Conservation (phyloP, 1,139 yeast genomes). For the Taphrina confusa region DNA sequence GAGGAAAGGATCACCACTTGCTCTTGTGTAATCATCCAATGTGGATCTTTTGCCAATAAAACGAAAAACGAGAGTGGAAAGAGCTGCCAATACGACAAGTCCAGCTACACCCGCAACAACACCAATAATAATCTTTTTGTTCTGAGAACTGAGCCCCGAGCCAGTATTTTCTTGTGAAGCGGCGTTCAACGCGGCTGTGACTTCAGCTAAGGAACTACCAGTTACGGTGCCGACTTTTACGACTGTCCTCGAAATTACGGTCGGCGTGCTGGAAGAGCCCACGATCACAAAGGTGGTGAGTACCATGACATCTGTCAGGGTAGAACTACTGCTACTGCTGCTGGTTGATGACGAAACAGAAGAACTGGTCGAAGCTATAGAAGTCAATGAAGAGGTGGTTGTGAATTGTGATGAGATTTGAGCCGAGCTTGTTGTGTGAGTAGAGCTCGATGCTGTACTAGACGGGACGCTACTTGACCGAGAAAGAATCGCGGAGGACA, state of each 20-base stretch:
- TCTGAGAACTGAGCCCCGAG: slow-evolving; percentile 17
- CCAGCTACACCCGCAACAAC: slow-evolving; percentile 31
- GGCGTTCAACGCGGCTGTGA: slow-evolving; percentile 28
- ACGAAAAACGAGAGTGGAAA: slow-evolving; percentile 16
- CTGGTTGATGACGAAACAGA: background rate
- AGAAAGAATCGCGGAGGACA: background rate
- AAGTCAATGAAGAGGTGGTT: background rate
- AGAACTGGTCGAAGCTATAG: background rate
- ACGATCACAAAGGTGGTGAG: slow-evolving; percentile 8
- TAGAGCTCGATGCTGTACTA: background rate
- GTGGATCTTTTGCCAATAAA: slow-evolving; percentile 12
- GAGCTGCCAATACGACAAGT: slow-evolving; percentile 18
- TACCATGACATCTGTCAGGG: background rate
- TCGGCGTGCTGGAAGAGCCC: slow-evolving; percentile 5
- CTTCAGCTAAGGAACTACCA: slow-evolving; percentile 24
- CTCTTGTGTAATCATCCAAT: background rate
- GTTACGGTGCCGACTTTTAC: slow-evolving; percentile 21
- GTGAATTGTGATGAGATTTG: background rate
- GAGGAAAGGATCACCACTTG: slow-evolving; percentile 1
- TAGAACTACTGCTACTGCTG: background rate
- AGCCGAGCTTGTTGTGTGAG: too few relatives aligned
- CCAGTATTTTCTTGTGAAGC: slow-evolving; percentile 20
- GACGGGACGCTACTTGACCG: background rate
- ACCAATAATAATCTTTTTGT: slow-evolving; percentile 27
- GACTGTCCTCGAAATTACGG: slow-evolving; percentile 1